phyloP scores from a whole-genome alignment of 768 basidiomycete species.

The Tricholoma bakamatsutake region DNA sequence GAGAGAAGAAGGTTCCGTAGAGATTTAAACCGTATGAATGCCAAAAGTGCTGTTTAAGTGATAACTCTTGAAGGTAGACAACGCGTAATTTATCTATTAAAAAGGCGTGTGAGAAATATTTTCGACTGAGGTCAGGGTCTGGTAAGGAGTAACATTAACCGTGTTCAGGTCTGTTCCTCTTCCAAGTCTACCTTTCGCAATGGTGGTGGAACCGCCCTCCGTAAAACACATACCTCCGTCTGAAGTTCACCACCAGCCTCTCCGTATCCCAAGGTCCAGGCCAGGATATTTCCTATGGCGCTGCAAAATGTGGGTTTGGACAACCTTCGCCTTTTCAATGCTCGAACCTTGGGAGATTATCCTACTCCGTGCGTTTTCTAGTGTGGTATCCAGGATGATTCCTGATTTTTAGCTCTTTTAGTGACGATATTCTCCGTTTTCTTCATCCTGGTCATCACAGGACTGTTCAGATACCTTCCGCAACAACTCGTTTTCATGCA shows the following conservation, averaged over 20 bases:
- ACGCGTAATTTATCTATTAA: not conserved
- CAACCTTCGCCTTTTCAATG: slow-evolving; percentile 46
- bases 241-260: slow-evolving; percentile 17
- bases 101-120: not conserved
- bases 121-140: not conserved
- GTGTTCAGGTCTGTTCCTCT: no score
- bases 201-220: not conserved
- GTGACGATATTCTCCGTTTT: slow-evolving; percentile 35
- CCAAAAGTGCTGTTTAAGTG: not conserved
- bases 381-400: not conserved
- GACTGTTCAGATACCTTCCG: slow-evolving; percentile 40
- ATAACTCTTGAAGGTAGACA: not conserved
- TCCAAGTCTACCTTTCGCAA: not conserved
- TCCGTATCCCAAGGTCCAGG: slow-evolving; percentile 27
- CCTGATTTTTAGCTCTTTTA: slow-evolving; percentile 11
- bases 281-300: slow-evolving; percentile 38
- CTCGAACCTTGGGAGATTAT: slow-evolving; percentile 52
- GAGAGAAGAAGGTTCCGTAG: slow-evolving; percentile 17
- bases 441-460: slow-evolving; percentile 33
- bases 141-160: not conserved
- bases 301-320: slow-evolving; percentile 44
- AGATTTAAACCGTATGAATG: slow-evolving; percentile 18
- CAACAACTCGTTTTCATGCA: slow-evolving; percentile 36
- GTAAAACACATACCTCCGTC: slow-evolving; percentile 13
- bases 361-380: slow-evolving; percentile 33